These are phyloP conservation scores for Lactarius sp. DNA, from an alignment of 768 basidiomycete genomes.

Conservation along the genomic window DNA sequence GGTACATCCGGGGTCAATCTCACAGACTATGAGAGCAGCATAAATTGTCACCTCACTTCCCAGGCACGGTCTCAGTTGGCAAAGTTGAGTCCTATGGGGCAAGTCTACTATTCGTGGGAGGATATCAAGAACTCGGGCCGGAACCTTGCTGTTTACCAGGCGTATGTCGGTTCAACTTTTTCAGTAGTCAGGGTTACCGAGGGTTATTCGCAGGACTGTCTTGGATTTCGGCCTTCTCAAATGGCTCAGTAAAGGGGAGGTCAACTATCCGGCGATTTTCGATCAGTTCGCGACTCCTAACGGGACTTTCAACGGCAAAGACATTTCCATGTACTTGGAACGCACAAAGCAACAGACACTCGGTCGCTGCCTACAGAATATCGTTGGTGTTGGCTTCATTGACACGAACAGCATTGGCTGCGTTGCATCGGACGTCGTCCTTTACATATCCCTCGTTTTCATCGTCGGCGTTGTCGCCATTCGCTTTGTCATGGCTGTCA, in stretches of 20 bases:
- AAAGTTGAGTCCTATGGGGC: constrained; percentile 56
- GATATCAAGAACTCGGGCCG: constrained; percentile 63
- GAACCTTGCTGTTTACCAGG: constrained; percentile 91
- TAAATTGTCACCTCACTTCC: constrained; percentile 67
- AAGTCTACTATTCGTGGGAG: constrained; percentile 93
- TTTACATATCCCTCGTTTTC: constrained; percentile 93
- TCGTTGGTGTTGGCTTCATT: constrained; percentile 86
- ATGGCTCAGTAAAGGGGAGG: constrained; percentile 77
- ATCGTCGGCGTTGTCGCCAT: constrained; percentile 96
- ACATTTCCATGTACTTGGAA: constrained; percentile 81
- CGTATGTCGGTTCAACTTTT: constrained; percentile 48
- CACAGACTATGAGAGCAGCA: constrained; percentile 58
- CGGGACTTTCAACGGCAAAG: constrained; percentile 72
- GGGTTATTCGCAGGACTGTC: constrained; percentile 52
- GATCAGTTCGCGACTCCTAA: constrained; percentile 66
- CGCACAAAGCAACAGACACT: constrained; percentile 63
- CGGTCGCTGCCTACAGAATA: constrained; percentile 81
- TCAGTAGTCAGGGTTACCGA: constrained; percentile 15
- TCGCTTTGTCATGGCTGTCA: constrained; percentile 93
- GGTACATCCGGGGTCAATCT: constrained; percentile 57
- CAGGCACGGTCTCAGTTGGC: constrained; percentile 50
- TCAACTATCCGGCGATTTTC: constrained; percentile 80
- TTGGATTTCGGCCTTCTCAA: constrained; percentile 82
- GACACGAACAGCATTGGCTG: constrained; percentile 94
- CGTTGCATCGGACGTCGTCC: constrained; percentile 90